Evolutionary conservation across 352 stramenopile species (phyloP).

Genomic region (Phytophthora sp.): DNA sequence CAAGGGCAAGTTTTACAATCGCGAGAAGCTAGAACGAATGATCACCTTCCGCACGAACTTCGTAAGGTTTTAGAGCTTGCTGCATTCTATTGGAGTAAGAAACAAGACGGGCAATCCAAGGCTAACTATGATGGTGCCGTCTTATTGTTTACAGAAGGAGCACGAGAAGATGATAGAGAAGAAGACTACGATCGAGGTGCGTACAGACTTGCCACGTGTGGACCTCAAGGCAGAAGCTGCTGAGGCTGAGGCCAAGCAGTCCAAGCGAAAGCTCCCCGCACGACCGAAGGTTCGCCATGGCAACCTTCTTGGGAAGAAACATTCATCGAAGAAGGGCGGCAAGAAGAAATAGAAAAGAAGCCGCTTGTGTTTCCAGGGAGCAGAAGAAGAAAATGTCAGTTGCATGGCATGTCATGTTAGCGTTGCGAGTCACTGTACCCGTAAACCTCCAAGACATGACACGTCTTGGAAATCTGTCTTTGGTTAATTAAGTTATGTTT

Average conservation of each 20-base stretch:
- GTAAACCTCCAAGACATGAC: background rate
- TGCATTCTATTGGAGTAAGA: background rate
- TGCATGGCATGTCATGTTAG: background rate
- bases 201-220: conserved; percentile 72
- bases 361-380: background rate
- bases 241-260: conserved; percentile 13
- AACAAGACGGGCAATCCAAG: background rate
- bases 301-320: conserved; percentile 44
- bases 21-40: conserved; percentile 86
- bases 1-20: conserved; percentile 86
- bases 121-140: conserved; percentile 6
- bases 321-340: conserved; percentile 34
- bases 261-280: conserved; percentile 23
- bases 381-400: too few species aligned
- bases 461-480: conserved; percentile 3
- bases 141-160: conserved; percentile 48
- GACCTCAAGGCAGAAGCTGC: conserved; percentile 54
- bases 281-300: conserved; percentile 35
- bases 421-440: background rate
- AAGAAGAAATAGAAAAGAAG: conserved; percentile 38
- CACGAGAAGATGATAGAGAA: conserved; percentile 80
- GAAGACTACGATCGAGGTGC: conserved; percentile 59
- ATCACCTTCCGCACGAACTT: conserved; percentile 87
- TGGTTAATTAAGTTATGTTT: conserved; percentile 3
- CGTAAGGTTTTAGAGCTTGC: conserved; percentile 41